Base-by-base conservation (phyloP, 2,329 filamentous ascomycete species). In the Aspergillus bombycis region DNA sequence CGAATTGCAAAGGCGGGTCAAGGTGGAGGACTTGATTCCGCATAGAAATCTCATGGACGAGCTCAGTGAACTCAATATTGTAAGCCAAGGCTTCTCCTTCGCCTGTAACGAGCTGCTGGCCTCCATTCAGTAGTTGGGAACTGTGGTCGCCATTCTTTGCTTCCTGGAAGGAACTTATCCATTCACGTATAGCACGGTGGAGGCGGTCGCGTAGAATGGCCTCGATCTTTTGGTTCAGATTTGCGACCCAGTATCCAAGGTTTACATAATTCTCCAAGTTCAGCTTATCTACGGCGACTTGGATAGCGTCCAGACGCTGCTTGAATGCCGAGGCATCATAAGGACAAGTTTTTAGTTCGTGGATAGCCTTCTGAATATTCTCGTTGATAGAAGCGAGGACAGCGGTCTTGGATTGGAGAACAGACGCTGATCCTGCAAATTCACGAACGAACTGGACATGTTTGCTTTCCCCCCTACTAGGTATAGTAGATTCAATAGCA, bases 231-330 rank as follows among this genome's bases (percentile, higher is more conserved):
- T 86, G 81, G 74, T 99, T 99, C 82, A 97, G 88, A 63, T 91
- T 87, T 38, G 89, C 85, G 12, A 99, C 95, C 94, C 95, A 99
- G 70, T 89, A 91, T 21, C 89, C 86, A 54, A 99, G 86, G 71
- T 99, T 99, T 63, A 95, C 91, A 70, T 97, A 99, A 73, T 95
- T 94, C 75, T 99, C 94, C 62, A 99, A 80, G 72, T 98, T 98
- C 58, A 99, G 86, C 80, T 97, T 94, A 82, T 99, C 96, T 43
- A 99, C 94, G 21, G 93, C 91, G 60, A 90, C 89, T 77, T 99
- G 95, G 60, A 99, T 93, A 0, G 87, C 88, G 74, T 96, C 92
- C 23, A 99, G 81, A 46, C 91, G 90, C 23, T 89, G 83, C 68
- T 91, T 89, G 75, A 99, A 96, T 11, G 90, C 87, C n/a, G 88